Evolutionary conservation across 495 filamentous ascomycete species (phyloP).

Genomic region (Podospora fimiseda): DNA sequence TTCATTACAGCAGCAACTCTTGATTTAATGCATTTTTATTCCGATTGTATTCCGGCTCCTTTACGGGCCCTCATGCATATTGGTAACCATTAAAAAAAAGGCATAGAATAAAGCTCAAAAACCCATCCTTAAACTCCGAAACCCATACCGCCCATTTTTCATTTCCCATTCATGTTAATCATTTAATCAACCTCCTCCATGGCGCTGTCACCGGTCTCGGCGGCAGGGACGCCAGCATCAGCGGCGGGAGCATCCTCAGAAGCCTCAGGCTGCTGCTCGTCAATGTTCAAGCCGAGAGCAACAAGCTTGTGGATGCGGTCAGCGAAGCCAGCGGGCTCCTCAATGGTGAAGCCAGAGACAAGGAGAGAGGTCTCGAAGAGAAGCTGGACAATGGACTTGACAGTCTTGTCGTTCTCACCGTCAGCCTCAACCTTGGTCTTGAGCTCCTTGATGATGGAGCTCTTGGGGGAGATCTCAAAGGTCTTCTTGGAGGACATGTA

Average conservation of each 20-base stretch:
- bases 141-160: slow-evolving; percentile 38
- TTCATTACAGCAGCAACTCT: not conserved
- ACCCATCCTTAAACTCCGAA: slow-evolving; percentile 39
- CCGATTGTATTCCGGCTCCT: not conserved
- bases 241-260: slow-evolving; percentile 56
- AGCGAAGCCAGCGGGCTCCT: slow-evolving; percentile 94
- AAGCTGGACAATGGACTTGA: slow-evolving; percentile 96
- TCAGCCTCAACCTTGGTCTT: slow-evolving; percentile 97
- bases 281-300: slow-evolving; percentile 89
- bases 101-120: slow-evolving; percentile 28
- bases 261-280: slow-evolving; percentile 77
- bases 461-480: slow-evolving; percentile 99
- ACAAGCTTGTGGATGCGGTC: slow-evolving; percentile 99
- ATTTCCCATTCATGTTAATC: slow-evolving; percentile 26
- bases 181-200: slow-evolving; percentile 66
- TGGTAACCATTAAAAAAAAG: slow-evolving; percentile 29
- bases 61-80: slow-evolving; percentile 27
- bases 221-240: slow-evolving; percentile 37
- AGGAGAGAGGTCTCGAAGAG: slow-evolving; percentile 97
- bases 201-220: slow-evolving; percentile 51
- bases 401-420: slow-evolving; percentile 94
- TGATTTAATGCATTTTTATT: slow-evolving; percentile 6
- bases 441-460: slow-evolving; percentile 94
- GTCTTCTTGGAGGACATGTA: slow-evolving; percentile 99
- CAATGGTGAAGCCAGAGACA: slow-evolving; percentile 98